These are phyloP conservation scores for Thraustochytrium striatum DNA, from an alignment of 352 stramenopile genomes.

Conservation along the genomic window DNA sequence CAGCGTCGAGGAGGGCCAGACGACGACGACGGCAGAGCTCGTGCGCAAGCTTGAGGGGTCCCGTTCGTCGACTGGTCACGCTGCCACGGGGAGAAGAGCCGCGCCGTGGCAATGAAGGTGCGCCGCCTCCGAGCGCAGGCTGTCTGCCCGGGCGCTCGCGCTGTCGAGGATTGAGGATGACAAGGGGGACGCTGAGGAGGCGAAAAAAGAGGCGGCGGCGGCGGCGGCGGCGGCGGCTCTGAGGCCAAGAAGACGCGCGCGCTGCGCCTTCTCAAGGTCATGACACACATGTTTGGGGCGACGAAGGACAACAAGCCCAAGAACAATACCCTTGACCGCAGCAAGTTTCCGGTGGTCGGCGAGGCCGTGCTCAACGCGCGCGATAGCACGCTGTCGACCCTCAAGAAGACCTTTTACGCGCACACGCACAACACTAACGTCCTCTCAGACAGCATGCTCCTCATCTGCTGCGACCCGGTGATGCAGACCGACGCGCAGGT, in stretches of 20 bases:
- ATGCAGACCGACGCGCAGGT: constrained; percentile 1
- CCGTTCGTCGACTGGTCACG: constrained; percentile 2
- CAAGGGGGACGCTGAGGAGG: neutral
- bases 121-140: neutral
- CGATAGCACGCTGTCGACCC: neutral
- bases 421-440: constrained; percentile 30
- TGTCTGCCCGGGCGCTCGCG: neutral
- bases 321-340: neutral
- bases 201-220: neutral
- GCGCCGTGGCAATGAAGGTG: neutral
- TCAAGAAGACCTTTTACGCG: constrained; percentile 35
- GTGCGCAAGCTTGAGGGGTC: neutral
- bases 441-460: constrained; percentile 5
- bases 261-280: constrained; percentile 18
- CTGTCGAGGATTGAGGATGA: neutral
- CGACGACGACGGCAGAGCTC: too few species aligned
- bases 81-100: neutral
- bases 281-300: constrained; percentile 21
- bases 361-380: neutral
- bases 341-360: constrained; percentile 4
- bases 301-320: neutral
- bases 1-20: too few species aligned
- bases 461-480: constrained; percentile 22
- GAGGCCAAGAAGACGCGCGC: neutral
- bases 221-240: neutral